phyloP scores from a whole-genome alignment of 2,329 filamentous ascomycete species.

The Penicillium sp. region DNA sequence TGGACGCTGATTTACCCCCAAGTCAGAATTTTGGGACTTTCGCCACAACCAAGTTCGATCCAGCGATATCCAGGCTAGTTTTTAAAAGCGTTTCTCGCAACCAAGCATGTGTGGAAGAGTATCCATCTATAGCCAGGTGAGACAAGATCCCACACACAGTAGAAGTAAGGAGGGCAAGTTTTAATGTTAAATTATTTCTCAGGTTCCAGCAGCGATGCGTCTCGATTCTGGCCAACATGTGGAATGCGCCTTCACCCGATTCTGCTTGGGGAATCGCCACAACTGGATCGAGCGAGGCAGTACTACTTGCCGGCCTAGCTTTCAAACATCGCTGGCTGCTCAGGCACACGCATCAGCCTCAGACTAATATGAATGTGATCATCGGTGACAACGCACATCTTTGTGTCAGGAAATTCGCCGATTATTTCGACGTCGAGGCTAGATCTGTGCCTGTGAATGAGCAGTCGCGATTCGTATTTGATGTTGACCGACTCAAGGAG shows the following conservation, averaged over 20 bases:
- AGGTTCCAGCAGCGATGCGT: neutral
- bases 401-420: constrained; percentile 6
- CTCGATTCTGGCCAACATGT: neutral
- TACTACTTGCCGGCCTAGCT: constrained; percentile 6
- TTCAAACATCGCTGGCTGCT: constrained; percentile 4
- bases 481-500: neutral
- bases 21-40: neutral
- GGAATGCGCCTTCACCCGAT: neutral
- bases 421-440: constrained; percentile 5
- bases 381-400: constrained; percentile 6
- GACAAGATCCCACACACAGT: neutral
- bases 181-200: neutral
- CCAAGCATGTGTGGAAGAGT: constrained; percentile 7
- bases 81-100: neutral
- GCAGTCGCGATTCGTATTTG: neutral
- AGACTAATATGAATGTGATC: constrained; percentile 3
- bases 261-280: neutral
- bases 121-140: constrained; percentile 4
- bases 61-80: neutral
- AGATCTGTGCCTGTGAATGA: neutral
- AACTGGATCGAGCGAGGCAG: constrained; percentile 1
- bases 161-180: neutral
- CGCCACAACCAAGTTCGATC: neutral
- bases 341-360: neutral
- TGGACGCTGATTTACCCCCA: neutral